phyloP scores from a whole-genome alignment of 768 basidiomycete genomes.

The Infundibulicybe gibba region DNA sequence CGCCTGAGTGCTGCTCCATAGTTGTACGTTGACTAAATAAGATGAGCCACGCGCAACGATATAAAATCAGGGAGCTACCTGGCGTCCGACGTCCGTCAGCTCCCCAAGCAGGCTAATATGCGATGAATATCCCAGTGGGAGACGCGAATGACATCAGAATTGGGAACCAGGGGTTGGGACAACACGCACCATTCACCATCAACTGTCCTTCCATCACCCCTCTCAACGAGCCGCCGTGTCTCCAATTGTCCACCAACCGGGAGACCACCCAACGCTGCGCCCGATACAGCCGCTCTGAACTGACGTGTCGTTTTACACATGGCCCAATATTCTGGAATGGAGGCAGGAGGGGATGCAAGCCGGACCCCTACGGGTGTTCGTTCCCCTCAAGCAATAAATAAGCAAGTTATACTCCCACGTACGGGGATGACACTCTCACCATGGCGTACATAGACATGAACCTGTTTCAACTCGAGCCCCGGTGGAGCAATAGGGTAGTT shows the following conservation, averaged over 20 bases:
- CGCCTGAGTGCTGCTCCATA: conserved; percentile 57
- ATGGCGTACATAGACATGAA: conserved; percentile 73
- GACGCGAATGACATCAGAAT: not conserved
- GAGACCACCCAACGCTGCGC: conserved; percentile 9
- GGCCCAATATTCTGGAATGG: conserved; percentile 66
- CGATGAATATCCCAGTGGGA: not conserved
- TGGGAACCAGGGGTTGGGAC: not conserved
- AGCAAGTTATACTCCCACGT: not conserved
- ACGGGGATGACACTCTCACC: conserved; percentile 40
- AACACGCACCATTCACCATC: conserved; percentile 63
- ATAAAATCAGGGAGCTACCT: conserved; percentile 32
- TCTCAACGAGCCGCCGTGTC: conserved; percentile 50
- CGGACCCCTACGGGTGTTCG: conserved; percentile 73
- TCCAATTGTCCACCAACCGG: conserved; percentile 25
- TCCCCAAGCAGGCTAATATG: conserved; percentile 61
- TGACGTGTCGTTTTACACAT: conserved; percentile 55
- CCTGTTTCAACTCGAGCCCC: conserved; percentile 59
- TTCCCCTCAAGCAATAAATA: conserved; percentile 49
- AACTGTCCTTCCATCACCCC: conserved; percentile 45
- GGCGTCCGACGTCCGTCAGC: conserved; percentile 65
- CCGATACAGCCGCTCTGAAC: conserved; percentile 43
- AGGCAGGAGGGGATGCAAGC: conserved; percentile 56
- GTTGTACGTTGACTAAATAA: conserved; percentile 55
- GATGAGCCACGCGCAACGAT: not conserved
- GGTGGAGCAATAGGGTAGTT: conserved; percentile 56